These are phyloP conservation scores for Annulohypoxylon bovei DNA, from an alignment of 495 filamentous ascomycete genomes.

Conservation along the genomic window DNA sequence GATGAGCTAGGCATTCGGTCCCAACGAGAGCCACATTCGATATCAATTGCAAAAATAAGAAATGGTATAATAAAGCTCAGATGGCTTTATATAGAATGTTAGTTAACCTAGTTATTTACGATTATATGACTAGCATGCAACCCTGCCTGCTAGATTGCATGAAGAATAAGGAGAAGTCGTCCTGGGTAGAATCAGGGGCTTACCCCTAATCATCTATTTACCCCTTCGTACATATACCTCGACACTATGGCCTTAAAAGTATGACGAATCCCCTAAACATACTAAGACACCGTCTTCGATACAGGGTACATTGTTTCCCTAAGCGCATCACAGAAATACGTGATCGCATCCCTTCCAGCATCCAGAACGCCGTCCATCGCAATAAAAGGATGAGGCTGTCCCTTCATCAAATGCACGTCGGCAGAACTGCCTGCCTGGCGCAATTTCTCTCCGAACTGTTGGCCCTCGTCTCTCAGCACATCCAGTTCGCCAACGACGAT, in stretches of 20 bases:
- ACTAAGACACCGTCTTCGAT: background rate
- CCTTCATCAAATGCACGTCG: constrained; percentile 65
- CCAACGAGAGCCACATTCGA: background rate
- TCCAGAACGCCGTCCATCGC: constrained; percentile 67
- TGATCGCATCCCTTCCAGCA: constrained; percentile 64
- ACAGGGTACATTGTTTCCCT: constrained; percentile 32
- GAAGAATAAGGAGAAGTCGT: background rate
- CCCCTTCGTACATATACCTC: background rate
- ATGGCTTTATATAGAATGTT: background rate
- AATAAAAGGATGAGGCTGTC: constrained; percentile 70
- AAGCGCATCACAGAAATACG: constrained; percentile 62
- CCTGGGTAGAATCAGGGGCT: background rate
- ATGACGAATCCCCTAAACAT: background rate
- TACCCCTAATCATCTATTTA: background rate
- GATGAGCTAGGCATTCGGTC: background rate
- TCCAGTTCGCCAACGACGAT: constrained; percentile 67
- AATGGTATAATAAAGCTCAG: background rate
- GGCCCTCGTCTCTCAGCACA: constrained; percentile 63
- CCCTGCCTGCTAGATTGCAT: background rate
- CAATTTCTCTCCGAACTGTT: constrained; percentile 63
- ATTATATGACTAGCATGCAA: background rate
- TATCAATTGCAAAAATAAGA: background rate
- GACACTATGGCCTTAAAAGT: background rate
- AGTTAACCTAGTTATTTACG: background rate
- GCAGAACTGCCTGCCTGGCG: constrained; percentile 57